Percentiles rank a stretch among this genome's conserved stretches.
Conservation (phyloP, 495 filamentous ascomycete species). For the Xeromyces bisporus region DNA sequence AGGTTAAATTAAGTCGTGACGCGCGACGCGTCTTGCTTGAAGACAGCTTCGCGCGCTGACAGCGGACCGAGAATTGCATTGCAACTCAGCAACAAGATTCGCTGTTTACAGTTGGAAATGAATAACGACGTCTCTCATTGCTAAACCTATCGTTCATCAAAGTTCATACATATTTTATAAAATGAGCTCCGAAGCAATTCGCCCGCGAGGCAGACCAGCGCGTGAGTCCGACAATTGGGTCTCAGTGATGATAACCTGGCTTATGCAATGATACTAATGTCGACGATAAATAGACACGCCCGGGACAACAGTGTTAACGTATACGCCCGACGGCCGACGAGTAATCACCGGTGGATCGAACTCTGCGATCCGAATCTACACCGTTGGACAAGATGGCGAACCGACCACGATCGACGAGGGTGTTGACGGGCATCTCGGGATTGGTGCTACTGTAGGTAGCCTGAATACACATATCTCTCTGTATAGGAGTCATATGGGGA, state of each 20-base stretch:
- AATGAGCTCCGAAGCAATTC: conserved; percentile 25
- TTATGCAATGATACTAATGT: too few relatives aligned
- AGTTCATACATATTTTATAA: too few relatives aligned
- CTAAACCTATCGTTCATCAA: too few relatives aligned
- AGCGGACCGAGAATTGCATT: too few relatives aligned
- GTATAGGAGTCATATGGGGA: neutral
- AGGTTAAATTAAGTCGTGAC: neutral
- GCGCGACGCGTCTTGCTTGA: neutral
- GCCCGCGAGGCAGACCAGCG: conserved; percentile 29
- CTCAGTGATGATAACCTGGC: too few relatives aligned
- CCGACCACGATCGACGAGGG: conserved; percentile 80
- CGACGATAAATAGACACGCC: conserved; percentile 37
- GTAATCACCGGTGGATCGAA: conserved; percentile 80
- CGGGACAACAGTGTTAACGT: conserved; percentile 46
- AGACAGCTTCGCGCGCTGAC: too few relatives aligned
- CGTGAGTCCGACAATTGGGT: conserved; percentile 15
- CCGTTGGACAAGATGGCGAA: conserved; percentile 76
- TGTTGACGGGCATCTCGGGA: conserved; percentile 58
- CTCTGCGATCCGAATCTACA: conserved; percentile 78
- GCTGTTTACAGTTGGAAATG: too few relatives aligned
- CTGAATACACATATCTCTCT: neutral
- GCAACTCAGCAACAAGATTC: too few relatives aligned
- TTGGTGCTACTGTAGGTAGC: conserved; percentile 49
- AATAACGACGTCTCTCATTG: too few relatives aligned
- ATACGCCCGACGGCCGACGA: conserved; percentile 51